Evolutionary conservation across 805 yeast species (phyloP).

Genomic region (Metschnikowia orientalis): DNA sequence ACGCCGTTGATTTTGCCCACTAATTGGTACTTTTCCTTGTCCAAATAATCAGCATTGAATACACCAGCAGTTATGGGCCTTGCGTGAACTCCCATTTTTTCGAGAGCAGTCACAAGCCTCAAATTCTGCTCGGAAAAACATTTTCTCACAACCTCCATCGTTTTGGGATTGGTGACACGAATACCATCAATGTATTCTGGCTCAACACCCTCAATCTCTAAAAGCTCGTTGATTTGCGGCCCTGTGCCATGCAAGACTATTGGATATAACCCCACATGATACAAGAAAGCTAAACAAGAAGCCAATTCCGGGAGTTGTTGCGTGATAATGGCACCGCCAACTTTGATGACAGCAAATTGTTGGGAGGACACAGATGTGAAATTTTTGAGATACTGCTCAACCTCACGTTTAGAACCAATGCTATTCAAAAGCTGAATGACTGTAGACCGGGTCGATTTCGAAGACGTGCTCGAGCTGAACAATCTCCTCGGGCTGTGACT

Average conservation of each 20-base stretch:
- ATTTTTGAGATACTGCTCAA: constrained; percentile 93
- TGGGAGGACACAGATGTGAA: constrained; percentile 95
- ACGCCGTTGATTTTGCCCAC: constrained; percentile 89
- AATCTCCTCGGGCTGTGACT: too few species aligned
- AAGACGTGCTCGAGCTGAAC: constrained; percentile 8
- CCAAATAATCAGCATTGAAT: constrained; percentile 87
- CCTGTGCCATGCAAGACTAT: constrained; percentile 98
- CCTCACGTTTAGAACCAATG: constrained; percentile 96
- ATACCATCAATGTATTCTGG: constrained; percentile 96
- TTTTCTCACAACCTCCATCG: constrained; percentile 93
- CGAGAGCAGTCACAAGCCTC: constrained; percentile 91
- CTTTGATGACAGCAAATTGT: constrained; percentile 97
- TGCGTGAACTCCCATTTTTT: constrained; percentile 94
- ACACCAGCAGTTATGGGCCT: constrained; percentile 99
- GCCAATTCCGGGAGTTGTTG: constrained; percentile 92
- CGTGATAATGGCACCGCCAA: constrained; percentile 98
- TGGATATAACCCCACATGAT: constrained; percentile 96
- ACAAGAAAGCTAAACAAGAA: constrained; percentile 89
- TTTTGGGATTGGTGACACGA: constrained; percentile 87
- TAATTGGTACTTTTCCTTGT: constrained; percentile 82
- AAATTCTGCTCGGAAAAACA: constrained; percentile 95
- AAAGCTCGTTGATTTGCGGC: constrained; percentile 92
- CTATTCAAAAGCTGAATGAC: constrained; percentile 92
- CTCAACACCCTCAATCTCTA: constrained; percentile 91
- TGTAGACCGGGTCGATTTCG: constrained; percentile 77